phyloP scores from a whole-genome alignment of 1,284 basidiomycete genomes.

The Mycocalia duriaeana region DNA sequence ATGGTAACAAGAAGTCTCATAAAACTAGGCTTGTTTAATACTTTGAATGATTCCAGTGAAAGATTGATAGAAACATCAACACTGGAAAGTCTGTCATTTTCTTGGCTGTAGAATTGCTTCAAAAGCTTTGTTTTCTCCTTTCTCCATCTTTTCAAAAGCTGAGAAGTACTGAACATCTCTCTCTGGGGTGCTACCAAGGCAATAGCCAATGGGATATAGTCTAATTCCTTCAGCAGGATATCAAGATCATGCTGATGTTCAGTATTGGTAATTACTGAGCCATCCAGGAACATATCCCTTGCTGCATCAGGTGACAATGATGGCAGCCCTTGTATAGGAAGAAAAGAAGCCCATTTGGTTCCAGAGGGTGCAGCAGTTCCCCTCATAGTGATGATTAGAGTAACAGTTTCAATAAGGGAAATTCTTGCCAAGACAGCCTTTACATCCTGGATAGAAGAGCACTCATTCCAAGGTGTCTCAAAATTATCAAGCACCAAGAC shows the following conservation, averaged over 20 bases:
- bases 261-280: background rate
- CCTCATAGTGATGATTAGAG: conserved; percentile 14
- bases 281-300: conserved; percentile 3
- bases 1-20: background rate
- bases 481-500: conserved; percentile 15
- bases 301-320: conserved; percentile 7
- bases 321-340: conserved; percentile 5
- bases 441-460: conserved; percentile 2
- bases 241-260: conserved; percentile 1
- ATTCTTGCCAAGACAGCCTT: conserved; percentile 9
- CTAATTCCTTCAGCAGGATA: conserved; percentile 4
- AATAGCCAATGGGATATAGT: conserved; percentile 6
- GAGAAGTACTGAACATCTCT: background rate
- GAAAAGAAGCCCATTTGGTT: conserved; percentile 8
- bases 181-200: background rate
- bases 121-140: background rate
- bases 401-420: conserved; percentile 6
- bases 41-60: conserved; percentile 1
- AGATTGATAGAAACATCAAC: conserved; percentile 5
- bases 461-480: conserved; percentile 14
- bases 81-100: conserved; percentile 1
- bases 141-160: background rate
- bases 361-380: conserved; percentile 7
- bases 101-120: background rate
- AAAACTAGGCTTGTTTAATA: background rate